Percentiles rank a stretch among this genome's conserved stretches.
Evolutionary conservation across 2,329 filamentous ascomycete genomes (phyloP).

Genomic region (Ophiostoma triangulosporum): DNA sequence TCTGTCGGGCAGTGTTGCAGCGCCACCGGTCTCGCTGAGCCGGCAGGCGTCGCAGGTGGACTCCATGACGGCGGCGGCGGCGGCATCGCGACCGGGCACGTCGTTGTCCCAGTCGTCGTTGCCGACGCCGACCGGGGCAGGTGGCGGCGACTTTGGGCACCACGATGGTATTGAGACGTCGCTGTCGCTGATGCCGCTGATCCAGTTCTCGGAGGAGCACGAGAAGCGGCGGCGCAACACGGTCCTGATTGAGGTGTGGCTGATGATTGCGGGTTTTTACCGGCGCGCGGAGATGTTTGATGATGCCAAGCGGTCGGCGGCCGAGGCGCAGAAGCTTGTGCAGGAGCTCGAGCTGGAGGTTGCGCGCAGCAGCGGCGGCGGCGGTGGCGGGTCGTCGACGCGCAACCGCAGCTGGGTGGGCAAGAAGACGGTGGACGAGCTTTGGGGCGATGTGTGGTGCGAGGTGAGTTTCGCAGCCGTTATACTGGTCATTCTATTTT

Average conservation of each 20-base stretch:
- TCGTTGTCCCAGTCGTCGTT: slow-evolving; percentile 21
- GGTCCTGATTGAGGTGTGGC: slow-evolving; percentile 68
- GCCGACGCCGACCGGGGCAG: slow-evolving; percentile 16
- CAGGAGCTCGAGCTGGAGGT: slow-evolving; percentile 56
- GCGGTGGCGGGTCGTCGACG: slow-evolving; percentile 31
- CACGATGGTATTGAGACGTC: slow-evolving; percentile 28
- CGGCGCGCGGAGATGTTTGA: slow-evolving; percentile 66
- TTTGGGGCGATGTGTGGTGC: slow-evolving; percentile 72
- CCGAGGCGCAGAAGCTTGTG: slow-evolving; percentile 69
- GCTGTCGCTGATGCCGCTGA: slow-evolving; percentile 33
- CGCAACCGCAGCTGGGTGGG: slow-evolving; percentile 62
- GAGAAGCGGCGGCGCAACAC: slow-evolving; percentile 34
- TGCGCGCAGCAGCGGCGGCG: slow-evolving; percentile 44
- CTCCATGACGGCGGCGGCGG: slow-evolving; percentile 27
- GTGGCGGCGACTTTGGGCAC: slow-evolving; percentile 21
- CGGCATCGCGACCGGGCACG: neutral
- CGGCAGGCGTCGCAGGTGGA: slow-evolving; percentile 31
- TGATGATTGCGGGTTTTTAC: slow-evolving; percentile 81
- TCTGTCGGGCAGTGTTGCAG: slow-evolving; percentile 14
- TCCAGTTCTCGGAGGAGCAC: slow-evolving; percentile 42
- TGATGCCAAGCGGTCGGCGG: slow-evolving; percentile 65
- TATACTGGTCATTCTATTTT: neutral
- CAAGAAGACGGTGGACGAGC: slow-evolving; percentile 66
- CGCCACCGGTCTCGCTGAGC: slow-evolving; percentile 24
- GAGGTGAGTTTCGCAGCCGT: slow-evolving; percentile 53